Evolutionary conservation across 2,329 filamentous ascomycete species (phyloP), one percentile per base, ranked within the genome.

Genomic region (Tolypocladium paradoxum): DNA sequence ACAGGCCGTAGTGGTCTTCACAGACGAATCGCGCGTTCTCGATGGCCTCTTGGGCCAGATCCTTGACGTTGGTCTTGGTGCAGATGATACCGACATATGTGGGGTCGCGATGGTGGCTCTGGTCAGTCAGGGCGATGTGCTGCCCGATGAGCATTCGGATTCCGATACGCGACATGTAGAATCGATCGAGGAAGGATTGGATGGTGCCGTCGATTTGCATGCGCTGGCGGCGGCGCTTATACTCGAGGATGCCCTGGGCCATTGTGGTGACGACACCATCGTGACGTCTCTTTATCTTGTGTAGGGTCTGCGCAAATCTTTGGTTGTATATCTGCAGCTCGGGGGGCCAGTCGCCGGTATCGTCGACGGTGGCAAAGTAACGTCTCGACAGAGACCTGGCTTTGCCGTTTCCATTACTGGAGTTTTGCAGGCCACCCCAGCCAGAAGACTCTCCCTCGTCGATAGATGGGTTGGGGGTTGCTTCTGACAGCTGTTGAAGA

Each of bases 131-230:
- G 55, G 93, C 93, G 64, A 99, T 96, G 75, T 99, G 93, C 70
- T 99, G 93, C 51, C 93, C 93, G 63, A 99, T 96, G 50, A 99
- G 84, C 93, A 99, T 99, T 62, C 93, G 88, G 62, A 99, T 99
- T 60, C 93, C 93, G 65, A 99, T 99, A 57, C 93, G 89, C 46
- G 91, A 96, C 93, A 99, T 99, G 78, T 99, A 99, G 73, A 99
- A 99, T 55, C 93, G 88, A 73, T 99, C 93, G 60, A 99, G 83
- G 76, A 99, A 99, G 53, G 90, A 86, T 70, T 99, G 93, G 55
- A 99, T 96, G 62, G 91, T 95, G 68, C 91, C 86, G 72, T 97
- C 93, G 65, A 99, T 99, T 68, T 97, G 93, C 86, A 97, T 93
- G 52, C 93, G 84, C 77, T 99, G 93, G 57, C 90, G 83, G 68